phyloP scores from a whole-genome alignment of 805 yeast genomes.

The Zygoascus flipseniorum region DNA sequence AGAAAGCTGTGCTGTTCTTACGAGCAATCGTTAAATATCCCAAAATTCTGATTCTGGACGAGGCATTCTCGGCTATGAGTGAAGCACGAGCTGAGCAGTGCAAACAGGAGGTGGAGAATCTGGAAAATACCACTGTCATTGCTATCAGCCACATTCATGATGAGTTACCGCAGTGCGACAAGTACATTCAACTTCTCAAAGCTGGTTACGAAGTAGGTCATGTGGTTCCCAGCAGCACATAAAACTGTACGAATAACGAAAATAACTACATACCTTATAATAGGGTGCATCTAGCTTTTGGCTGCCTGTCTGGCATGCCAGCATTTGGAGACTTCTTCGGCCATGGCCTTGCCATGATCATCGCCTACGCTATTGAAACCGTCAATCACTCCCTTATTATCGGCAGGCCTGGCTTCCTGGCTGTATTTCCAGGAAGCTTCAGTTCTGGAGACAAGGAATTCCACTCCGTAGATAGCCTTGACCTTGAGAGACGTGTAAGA shows the following conservation, averaged over 20 bases:
- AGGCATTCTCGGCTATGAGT: slow-evolving; percentile 88
- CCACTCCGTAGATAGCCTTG: slow-evolving; percentile 48
- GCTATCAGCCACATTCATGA: slow-evolving; percentile 75
- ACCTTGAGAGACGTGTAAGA: slow-evolving; percentile 35
- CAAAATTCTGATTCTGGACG: slow-evolving; percentile 72
- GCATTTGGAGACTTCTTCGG: slow-evolving; percentile 4
- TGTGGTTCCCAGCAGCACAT: not conserved
- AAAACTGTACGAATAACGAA: not conserved
- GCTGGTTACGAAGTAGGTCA: not conserved
- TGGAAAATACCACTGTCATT: slow-evolving; percentile 57
- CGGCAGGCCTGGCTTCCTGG: slow-evolving; percentile 37
- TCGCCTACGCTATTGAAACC: slow-evolving; percentile 25
- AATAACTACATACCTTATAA: not conserved
- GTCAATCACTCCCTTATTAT: slow-evolving; percentile 43
- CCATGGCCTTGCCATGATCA: slow-evolving; percentile 8
- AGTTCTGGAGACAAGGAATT: slow-evolving; percentile 38
- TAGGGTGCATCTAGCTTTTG: not conserved
- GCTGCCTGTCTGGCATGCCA: not conserved
- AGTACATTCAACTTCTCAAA: slow-evolving; percentile 30
- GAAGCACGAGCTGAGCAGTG: slow-evolving; percentile 49
- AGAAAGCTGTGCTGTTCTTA: slow-evolving; percentile 66
- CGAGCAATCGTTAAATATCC: slow-evolving; percentile 77
- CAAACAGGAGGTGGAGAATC: slow-evolving; percentile 37
- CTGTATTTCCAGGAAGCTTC: slow-evolving; percentile 53
- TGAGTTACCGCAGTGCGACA: slow-evolving; percentile 70